These are phyloP conservation scores for Musa troglodytarum DNA, from an alignment of 176 grass and related monocot species.

Conservation along the genomic window DNA sequence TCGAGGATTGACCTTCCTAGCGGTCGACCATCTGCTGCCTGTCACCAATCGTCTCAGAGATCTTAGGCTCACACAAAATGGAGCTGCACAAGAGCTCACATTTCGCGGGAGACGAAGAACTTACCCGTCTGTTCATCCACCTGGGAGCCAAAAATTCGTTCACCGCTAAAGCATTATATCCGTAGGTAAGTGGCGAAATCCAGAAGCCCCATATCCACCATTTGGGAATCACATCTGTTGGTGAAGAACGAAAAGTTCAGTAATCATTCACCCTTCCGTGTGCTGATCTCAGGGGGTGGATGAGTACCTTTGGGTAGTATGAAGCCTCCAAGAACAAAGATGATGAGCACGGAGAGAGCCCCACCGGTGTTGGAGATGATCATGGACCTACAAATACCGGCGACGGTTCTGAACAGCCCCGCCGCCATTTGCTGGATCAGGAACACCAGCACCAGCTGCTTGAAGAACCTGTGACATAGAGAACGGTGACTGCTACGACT, in stretches of 20 bases:
- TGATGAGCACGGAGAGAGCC: slow-evolving; percentile 67
- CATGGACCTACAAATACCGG: slow-evolving; percentile 82
- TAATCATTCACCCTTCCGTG: background rate
- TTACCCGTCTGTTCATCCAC: slow-evolving; percentile 63
- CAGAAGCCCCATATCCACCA: slow-evolving; percentile 99
- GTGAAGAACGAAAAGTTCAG: slow-evolving; percentile 3
- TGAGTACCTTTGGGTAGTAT: slow-evolving; percentile 76
- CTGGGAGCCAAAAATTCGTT: slow-evolving; percentile 93
- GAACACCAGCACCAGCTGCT: slow-evolving; percentile 86
- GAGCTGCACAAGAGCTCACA: background rate
- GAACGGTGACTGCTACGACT: background rate
- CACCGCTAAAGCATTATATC: slow-evolving; percentile 78
- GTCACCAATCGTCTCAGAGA: background rate
- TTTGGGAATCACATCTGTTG: slow-evolving; percentile 69
- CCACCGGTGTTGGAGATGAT: slow-evolving; percentile 90
- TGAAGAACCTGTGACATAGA: slow-evolving; percentile 64
- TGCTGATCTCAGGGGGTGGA: background rate
- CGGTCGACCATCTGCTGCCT: slow-evolving; percentile 17
- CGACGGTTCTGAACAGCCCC: slow-evolving; percentile 73
- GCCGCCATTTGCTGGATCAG: slow-evolving; percentile 91
- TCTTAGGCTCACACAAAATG: background rate
- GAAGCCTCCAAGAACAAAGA: slow-evolving; percentile 93
- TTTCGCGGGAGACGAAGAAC: background rate
- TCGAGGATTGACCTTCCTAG: slow-evolving; percentile 59
- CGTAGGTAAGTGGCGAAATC: slow-evolving; percentile 83